phyloP scores from a whole-genome alignment of 306 rosid species.

The Astragalus membranaceus region DNA sequence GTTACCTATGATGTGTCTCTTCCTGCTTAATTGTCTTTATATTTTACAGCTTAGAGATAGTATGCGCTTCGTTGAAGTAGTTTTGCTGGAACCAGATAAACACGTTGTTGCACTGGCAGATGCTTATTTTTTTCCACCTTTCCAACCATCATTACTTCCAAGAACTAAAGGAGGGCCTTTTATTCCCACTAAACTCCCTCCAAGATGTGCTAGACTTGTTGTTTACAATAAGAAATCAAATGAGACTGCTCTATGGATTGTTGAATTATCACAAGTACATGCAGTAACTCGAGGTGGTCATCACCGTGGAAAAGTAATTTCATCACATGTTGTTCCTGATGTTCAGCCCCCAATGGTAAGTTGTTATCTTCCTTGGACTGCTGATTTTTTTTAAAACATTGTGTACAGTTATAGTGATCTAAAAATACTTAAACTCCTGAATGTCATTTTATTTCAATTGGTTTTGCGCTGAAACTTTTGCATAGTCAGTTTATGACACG shows the following conservation, averaged over 20 bases:
- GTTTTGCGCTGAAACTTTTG: neutral
- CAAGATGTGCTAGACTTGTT: constrained; percentile 80
- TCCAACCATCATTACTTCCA: constrained; percentile 87
- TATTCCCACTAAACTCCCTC: constrained; percentile 81
- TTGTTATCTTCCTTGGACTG: neutral
- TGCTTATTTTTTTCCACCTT: constrained; percentile 91
- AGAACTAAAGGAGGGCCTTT: constrained; percentile 75
- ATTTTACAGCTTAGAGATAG: constrained; percentile 71
- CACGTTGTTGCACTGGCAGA: constrained; percentile 86
- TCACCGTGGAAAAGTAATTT: constrained; percentile 85
- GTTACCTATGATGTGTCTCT: constrained; percentile 7
- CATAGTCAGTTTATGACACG: neutral
- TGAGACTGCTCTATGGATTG: constrained; percentile 64
- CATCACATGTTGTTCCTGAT: constrained; percentile 65
- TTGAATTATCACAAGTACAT: constrained; percentile 83
- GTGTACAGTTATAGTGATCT: neutral
- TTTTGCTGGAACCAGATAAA: constrained; percentile 73
- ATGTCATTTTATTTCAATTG: neutral
- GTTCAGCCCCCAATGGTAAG: constrained; percentile 95
- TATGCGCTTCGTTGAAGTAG: constrained; percentile 89
- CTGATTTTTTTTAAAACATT: neutral
- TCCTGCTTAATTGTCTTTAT: constrained; percentile 11
- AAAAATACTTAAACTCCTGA: neutral
- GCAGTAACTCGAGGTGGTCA: constrained; percentile 93
- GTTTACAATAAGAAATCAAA: constrained; percentile 80